A percentile compares a stretch with the other conserved stretches of the same genome.
These are phyloP conservation scores for Nicotiana otophora DNA, from an alignment of 257 asterid genomes.

Conservation along the genomic window DNA sequence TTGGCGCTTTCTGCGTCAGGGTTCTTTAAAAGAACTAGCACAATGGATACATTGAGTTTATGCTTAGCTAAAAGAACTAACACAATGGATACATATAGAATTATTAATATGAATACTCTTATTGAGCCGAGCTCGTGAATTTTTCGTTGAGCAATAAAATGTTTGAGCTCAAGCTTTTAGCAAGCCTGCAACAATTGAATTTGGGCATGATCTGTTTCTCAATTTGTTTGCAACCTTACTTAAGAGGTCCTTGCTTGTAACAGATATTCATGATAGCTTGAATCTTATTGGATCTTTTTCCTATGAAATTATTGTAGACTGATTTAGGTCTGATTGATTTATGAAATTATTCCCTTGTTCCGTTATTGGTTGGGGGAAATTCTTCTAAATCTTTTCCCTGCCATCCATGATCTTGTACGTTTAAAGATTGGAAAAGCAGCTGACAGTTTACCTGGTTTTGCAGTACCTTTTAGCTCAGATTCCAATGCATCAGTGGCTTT, in stretches of 20 bases:
- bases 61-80: too few species aligned
- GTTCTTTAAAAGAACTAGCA: too few species aligned
- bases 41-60: too few species aligned
- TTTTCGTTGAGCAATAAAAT: too few species aligned
- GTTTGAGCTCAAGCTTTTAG: too few species aligned
- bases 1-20: too few species aligned
- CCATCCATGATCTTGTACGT: background rate
- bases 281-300: background rate
- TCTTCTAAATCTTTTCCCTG: background rate
- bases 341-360: background rate
- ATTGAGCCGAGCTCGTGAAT: too few species aligned
- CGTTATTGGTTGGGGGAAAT: background rate
- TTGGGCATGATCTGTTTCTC: too few species aligned
- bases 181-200: too few species aligned
- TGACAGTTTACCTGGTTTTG: conserved; percentile 24
- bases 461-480: conserved; percentile 7
- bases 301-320: background rate
- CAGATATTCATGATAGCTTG: background rate
- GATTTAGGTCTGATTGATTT: background rate
- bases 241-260: background rate
- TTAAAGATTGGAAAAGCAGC: background rate
- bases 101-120: too few species aligned
- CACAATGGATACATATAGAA: too few species aligned
- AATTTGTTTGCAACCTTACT: background rate
- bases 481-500: conserved; percentile 3